Evolutionary conservation across 345 rosid genomes (phyloP).

Genomic region (Pelargonium nanum): DNA sequence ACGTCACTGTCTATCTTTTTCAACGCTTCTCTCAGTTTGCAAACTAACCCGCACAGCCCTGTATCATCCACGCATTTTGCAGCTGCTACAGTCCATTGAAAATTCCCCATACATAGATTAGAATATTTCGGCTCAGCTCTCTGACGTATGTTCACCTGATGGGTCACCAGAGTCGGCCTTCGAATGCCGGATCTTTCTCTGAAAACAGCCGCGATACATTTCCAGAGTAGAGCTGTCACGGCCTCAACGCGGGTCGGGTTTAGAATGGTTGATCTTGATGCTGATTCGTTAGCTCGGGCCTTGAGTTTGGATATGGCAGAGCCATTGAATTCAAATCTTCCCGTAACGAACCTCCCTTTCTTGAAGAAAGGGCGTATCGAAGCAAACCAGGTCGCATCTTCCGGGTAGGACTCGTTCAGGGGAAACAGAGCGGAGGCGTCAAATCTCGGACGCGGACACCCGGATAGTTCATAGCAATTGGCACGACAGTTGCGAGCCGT

Average conservation of each 20-base stretch:
- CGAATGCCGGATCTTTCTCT: background rate
- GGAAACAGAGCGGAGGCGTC: conserved; percentile 8
- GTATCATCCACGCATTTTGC: background rate
- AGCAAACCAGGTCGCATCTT: too few species aligned
- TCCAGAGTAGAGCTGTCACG: background rate
- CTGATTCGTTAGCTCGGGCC: background rate
- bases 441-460: conserved; percentile 13
- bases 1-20: too few species aligned
- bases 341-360: background rate
- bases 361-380: too few species aligned
- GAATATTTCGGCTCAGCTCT: conserved; percentile 11
- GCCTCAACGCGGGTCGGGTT: background rate
- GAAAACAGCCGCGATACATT: background rate
- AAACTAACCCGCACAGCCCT: too few species aligned
- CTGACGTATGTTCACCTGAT: conserved; percentile 7
- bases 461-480: too few species aligned
- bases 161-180: background rate
- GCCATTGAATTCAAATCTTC: background rate
- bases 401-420: background rate
- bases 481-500: too few species aligned
- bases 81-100: background rate
- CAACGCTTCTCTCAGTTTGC: too few species aligned
- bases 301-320: background rate
- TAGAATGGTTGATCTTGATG: background rate
- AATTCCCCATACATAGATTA: conserved; percentile 9